phyloP scores from a whole-genome alignment of 2,329 filamentous ascomycete species.

The Trichoderma citrinoviride region DNA sequence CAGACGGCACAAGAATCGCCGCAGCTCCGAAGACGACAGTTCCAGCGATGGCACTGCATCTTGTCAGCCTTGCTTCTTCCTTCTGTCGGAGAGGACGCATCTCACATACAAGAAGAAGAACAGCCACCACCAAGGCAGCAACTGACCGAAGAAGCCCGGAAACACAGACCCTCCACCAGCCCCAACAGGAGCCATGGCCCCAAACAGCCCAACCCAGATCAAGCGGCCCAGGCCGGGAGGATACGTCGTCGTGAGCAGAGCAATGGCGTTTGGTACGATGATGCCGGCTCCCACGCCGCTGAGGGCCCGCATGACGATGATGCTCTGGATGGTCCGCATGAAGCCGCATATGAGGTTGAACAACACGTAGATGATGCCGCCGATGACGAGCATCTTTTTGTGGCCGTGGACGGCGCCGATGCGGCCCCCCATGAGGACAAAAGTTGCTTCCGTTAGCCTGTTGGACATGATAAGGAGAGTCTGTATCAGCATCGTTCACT shows the following conservation, averaged over 20 bases:
- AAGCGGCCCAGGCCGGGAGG: conserved; percentile 4
- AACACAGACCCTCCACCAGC: conserved; percentile 5
- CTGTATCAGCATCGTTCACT: background rate
- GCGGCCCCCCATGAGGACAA: conserved; percentile 12
- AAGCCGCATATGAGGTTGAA: conserved; percentile 9
- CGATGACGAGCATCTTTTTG: conserved; percentile 9
- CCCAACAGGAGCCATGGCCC: conserved; percentile 11
- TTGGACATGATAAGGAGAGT: background rate
- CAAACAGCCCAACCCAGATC: conserved; percentile 12
- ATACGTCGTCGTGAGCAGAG: conserved; percentile 8
- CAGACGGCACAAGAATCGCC: background rate
- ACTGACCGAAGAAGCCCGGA: conserved; percentile 12
- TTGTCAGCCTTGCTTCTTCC: background rate
- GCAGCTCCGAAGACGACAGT: background rate
- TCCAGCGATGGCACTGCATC: conserved; percentile 3
- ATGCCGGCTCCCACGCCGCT: conserved; percentile 14
- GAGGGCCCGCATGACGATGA: conserved; percentile 12
- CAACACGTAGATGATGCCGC: background rate
- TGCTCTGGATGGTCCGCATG: conserved; percentile 5
- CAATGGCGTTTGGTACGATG: conserved; percentile 15
- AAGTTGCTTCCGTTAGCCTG: conserved; percentile 6
- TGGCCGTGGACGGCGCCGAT: conserved; percentile 7
- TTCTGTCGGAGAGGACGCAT: background rate
- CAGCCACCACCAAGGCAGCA: conserved; percentile 19
- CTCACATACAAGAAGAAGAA: conserved; percentile 17